Percentiles rank a stretch among this genome's conserved stretches.
phyloP scores from a whole-genome alignment of 2,329 filamentous ascomycete species.

The Sarocladium kiliense region DNA sequence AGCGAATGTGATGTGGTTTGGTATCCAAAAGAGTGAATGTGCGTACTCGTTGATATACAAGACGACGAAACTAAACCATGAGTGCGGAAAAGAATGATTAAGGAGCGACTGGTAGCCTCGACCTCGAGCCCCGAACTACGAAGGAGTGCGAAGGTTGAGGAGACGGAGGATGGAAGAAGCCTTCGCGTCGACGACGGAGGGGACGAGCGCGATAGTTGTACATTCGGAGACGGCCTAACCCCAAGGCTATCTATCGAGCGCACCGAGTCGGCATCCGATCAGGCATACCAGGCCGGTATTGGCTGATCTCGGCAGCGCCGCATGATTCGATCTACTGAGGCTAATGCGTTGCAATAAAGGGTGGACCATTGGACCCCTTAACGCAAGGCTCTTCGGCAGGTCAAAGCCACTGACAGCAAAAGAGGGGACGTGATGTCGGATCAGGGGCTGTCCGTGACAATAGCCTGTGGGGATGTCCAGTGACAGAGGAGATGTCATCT shows the following conservation, averaged over 20 bases:
- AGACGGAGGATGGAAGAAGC: not conserved
- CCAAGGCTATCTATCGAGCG: not conserved
- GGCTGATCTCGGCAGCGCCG: not conserved
- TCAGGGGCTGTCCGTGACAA: not conserved
- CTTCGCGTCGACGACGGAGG: not conserved
- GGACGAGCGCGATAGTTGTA: not conserved
- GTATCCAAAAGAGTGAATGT: not conserved
- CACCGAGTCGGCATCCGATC: not conserved
- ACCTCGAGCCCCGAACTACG: not conserved
- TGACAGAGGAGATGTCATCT: not conserved
- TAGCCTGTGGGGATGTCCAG: not conserved
- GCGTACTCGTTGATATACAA: not conserved
- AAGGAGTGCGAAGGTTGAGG: not conserved
- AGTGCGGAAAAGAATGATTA: not conserved
- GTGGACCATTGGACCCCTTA: too few relatives aligned
- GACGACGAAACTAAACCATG: not conserved
- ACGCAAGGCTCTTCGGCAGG: too few relatives aligned
- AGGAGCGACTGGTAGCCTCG: conserved; percentile 1
- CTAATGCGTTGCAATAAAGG: not conserved
- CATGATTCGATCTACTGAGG: not conserved
- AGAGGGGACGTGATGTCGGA: not conserved
- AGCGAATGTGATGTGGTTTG: not conserved
- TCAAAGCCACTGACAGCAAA: not conserved
- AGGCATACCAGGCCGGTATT: not conserved
- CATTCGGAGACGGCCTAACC: not conserved